A percentile compares a stretch with the other conserved stretches of the same genome.
Conservation (phyloP, 2,329 filamentous ascomycete genomes). For the Chaetomiaceae sp. region DNA sequence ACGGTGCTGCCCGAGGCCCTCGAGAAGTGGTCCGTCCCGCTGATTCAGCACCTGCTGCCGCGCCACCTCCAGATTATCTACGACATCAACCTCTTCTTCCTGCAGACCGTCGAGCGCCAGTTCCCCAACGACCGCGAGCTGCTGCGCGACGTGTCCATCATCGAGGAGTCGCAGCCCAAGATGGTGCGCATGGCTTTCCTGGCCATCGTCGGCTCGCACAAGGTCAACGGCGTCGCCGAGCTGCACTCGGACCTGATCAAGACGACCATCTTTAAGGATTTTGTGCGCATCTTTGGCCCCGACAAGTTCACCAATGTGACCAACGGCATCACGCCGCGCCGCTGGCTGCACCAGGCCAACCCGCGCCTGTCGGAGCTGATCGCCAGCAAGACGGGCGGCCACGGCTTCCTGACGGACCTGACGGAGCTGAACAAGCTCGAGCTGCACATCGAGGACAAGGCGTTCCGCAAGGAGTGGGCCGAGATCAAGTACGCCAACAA, state of each 20-base stretch:
- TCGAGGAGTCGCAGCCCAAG: constrained; percentile 94
- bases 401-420: constrained; percentile 85
- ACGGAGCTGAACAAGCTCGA: constrained; percentile 84
- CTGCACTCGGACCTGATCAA: constrained; percentile 97
- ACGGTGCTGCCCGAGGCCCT: constrained; percentile 94
- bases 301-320: constrained; percentile 99
- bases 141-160: constrained; percentile 84
- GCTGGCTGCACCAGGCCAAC: constrained; percentile 98
- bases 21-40: constrained; percentile 95
- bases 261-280: constrained; percentile 99
- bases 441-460: constrained; percentile 75
- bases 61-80: constrained; percentile 96
- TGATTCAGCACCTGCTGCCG: constrained; percentile 88
- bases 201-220: constrained; percentile 95
- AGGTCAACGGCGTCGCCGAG: constrained; percentile 97
- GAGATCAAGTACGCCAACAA: constrained; percentile 98
- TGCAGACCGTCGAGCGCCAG: constrained; percentile 82
- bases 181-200: constrained; percentile 97
- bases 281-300: constrained; percentile 87
- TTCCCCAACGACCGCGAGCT: constrained; percentile 90
- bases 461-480: constrained; percentile 90
- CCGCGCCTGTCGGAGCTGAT: constrained; percentile 88
- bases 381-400: constrained; percentile 77
- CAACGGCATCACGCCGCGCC: constrained; percentile 91
- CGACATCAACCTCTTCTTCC: constrained; percentile 93